Base-by-base conservation (phyloP, 805 yeast species). In the Yarrowia sp. region DNA sequence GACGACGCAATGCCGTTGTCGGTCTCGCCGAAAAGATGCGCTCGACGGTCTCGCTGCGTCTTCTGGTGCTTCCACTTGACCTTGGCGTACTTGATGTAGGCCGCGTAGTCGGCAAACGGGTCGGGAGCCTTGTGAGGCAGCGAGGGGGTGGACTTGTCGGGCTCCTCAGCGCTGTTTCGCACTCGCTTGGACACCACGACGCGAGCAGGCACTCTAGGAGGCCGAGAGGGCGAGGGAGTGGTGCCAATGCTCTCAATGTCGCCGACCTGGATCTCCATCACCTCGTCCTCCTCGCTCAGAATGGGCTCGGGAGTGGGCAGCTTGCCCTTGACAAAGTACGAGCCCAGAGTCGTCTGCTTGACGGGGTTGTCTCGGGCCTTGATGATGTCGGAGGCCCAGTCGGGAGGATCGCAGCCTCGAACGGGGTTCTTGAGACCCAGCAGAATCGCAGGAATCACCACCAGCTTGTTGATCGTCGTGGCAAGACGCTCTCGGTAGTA, bases 401-500 rank as follows among this genome's bases (percentile, higher is more conserved):
- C 94, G 0, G 99, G 99, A 69, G 93, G 97, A 4, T 83, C 82
- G 6, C 96, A 93, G 67, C 97, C 79, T 5, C 97, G 97, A 44
- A 96, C 97, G 0, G 99, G 99, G 69, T 94, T 96, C 13, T 78
- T 74, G 16, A 93, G 83, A 59, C 84, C 84, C 75, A 94, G 99
- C 61, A 93, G 77, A 6, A 97, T 98, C 4, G 99, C 99, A 2
- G 99, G 99, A 67, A 94, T 93, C 0, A 97, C 88, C 67, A 94
- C 89, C 68, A 94, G 90, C 74, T 96, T 94, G 72, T 92, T 97
- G 42, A 96, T 85, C 6, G 92, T 96, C 1, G 97, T 90, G 0
- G 93, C 96, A 33, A 94, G 79, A 69, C 99, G 84, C 68, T 90
- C 97, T 65, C 86, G 80, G 71, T 94, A 94, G 71, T 94, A 94